Percentiles rank a stretch among this genome's conserved stretches.
Evolutionary conservation across 164 flowering plant species (phyloP).

Genomic region (Tetrastigma voinierianum): DNA sequence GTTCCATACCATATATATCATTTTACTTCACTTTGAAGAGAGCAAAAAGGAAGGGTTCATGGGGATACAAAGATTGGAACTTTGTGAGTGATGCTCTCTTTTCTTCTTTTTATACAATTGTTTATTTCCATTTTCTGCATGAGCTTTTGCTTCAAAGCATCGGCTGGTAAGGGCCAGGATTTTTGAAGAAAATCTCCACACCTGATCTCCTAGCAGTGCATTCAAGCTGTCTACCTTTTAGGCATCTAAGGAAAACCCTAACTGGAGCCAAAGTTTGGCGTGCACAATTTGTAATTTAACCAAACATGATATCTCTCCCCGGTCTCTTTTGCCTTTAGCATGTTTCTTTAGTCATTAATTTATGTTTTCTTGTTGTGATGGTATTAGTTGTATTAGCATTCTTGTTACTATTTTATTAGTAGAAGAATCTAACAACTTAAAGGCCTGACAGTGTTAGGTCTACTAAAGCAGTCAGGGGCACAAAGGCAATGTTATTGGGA

Average conservation of each 20-base stretch:
- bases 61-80: not conserved
- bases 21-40: no score
- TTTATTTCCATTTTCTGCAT: not conserved
- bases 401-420: no score
- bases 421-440: no score
- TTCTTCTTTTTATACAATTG: not conserved
- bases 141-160: not conserved
- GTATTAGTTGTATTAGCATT: no score
- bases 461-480: no score
- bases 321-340: no score
- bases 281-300: constrained; percentile 5
- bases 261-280: constrained; percentile 10
- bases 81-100: not conserved
- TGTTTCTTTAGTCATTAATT: no score
- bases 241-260: constrained; percentile 3
- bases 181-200: constrained; percentile 6
- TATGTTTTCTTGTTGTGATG: no score
- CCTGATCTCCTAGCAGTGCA: constrained; percentile 9
- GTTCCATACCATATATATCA: no score
- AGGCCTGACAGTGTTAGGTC: no score
- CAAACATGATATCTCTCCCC: not conserved
- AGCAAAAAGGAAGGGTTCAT: no score
- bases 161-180: not conserved
- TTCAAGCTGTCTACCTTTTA: constrained; percentile 34
- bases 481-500: no score